Evolutionary conservation across 345 rosid species (phyloP).

Genomic region (Sonneratia alba): DNA sequence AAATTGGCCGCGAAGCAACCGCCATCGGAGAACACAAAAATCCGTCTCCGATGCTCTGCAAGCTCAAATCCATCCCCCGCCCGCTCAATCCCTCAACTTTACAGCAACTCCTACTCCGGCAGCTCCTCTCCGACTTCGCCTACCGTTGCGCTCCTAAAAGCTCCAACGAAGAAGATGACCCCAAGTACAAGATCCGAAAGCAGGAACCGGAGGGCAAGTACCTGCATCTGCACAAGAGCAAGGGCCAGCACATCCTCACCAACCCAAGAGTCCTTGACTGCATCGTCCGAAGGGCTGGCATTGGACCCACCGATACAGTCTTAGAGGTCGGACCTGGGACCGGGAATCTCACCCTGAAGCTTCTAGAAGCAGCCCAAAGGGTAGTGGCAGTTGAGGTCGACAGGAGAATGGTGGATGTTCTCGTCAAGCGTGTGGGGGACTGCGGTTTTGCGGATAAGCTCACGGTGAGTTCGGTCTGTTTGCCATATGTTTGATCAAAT

Average conservation of each 20-base stretch:
- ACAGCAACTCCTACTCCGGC: not conserved
- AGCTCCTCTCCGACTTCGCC: slow-evolving; percentile 2
- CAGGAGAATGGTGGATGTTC: slow-evolving; percentile 64
- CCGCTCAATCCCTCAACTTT: not conserved
- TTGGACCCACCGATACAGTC: slow-evolving; percentile 51
- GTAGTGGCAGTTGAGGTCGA: slow-evolving; percentile 76
- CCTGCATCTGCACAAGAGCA: slow-evolving; percentile 54
- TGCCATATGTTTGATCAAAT: slow-evolving; percentile 40
- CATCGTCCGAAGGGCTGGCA: slow-evolving; percentile 47
- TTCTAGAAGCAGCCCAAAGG: slow-evolving; percentile 41
- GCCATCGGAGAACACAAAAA: not conserved
- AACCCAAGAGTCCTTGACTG: slow-evolving; percentile 64
- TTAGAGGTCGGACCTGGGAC: slow-evolving; percentile 91
- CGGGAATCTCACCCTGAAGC: slow-evolving; percentile 83
- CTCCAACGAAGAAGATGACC: slow-evolving; percentile 4
- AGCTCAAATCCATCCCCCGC: too few species aligned
- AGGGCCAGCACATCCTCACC: slow-evolving; percentile 89
- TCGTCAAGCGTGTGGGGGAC: slow-evolving; percentile 41
- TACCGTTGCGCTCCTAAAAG: not conserved
- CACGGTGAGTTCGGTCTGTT: slow-evolving; percentile 30
- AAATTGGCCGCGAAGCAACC: too few species aligned
- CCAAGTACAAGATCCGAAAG: slow-evolving; percentile 3
- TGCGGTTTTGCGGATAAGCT: slow-evolving; percentile 35
- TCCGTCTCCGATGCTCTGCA: slow-evolving; percentile 1
- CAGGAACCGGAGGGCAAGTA: slow-evolving; percentile 21